These are phyloP conservation scores for Leucaena leucocephala DNA, from an alignment of 306 rosid species.

Conservation along the genomic window DNA sequence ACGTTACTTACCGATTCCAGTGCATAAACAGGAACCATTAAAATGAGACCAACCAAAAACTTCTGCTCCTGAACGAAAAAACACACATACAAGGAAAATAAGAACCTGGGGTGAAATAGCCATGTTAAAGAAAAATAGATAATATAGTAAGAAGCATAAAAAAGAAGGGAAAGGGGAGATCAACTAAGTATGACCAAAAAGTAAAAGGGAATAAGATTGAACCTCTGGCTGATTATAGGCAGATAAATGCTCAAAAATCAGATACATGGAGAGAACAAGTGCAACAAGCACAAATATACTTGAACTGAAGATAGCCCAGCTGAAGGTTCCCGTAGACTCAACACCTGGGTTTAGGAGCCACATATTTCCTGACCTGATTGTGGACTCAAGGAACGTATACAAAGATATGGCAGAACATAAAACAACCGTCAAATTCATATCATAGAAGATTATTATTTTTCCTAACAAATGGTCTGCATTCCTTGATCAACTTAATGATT, in stretches of 20 bases:
- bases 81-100: slow-evolving; percentile 12
- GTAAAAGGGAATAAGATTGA: slow-evolving; percentile 29
- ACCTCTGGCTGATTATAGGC: slow-evolving; percentile 99
- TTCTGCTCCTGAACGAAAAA: slow-evolving; percentile 89
- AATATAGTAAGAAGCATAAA: not conserved
- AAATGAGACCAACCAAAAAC: slow-evolving; percentile 92
- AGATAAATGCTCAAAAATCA: slow-evolving; percentile 90
- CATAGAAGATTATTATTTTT: slow-evolving; percentile 17
- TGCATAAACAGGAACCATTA: slow-evolving; percentile 99
- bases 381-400: slow-evolving; percentile 59
- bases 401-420: slow-evolving; percentile 45
- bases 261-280: slow-evolving; percentile 80
- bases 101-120: not conserved
- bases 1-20: slow-evolving; percentile 80
- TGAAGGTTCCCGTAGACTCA: slow-evolving; percentile 56
- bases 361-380: slow-evolving; percentile 56
- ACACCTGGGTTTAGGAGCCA: slow-evolving; percentile 53
- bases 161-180: slow-evolving; percentile 22
- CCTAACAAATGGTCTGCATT: slow-evolving; percentile 4
- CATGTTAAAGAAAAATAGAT: not conserved
- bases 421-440: slow-evolving; percentile 56
- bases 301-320: slow-evolving; percentile 88
- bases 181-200: not conserved
- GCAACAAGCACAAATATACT: slow-evolving; percentile 82
- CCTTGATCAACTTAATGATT: slow-evolving; percentile 8